Base-by-base conservation (phyloP, 768 basidiomycete genomes). In the Suillus fuscotomentosus region DNA sequence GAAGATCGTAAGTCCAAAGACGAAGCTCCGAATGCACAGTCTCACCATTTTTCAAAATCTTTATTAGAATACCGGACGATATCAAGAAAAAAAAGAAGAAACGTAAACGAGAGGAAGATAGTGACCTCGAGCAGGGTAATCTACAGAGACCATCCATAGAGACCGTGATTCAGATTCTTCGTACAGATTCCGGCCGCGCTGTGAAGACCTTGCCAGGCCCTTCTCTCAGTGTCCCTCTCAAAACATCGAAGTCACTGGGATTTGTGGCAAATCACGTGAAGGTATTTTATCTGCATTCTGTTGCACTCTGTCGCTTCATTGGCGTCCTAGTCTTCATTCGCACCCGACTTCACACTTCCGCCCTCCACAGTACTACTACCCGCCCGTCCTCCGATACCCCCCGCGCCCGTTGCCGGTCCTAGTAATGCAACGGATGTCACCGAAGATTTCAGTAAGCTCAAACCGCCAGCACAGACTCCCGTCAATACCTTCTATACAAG, bases 401-500 rank as follows among this genome's bases (percentile, higher is more conserved):
- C 82, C 61, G 80, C 86, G 47, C 89, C 91, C 36, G 80, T 84
- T 69, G 82, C 91, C n/a, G 90, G 89, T n/a, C 92, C 93, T n/a
- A 88, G 86, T 72, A 90, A 87, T 70, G 88, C 94, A 50, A 87
- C 82, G 36, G 89, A 95, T 62, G 95, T 98, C 36, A 84, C 70
- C 63, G 94, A 97, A 63, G 95, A 98, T 77, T 97, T 95, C 72
- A 94, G 90, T 72, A 91, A 91, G 75, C 78, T 83, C 31, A 97
- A 94, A 76, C 86, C 76, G 53, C 93, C 94, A 0, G 69, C 84
- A n/a, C 91, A 92, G 73, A 83, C 83, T 11, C 82, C 80, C 22
- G 84, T 90, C 36, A 84, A 79, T 38, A 94, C 94, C 1, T 99
- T 97, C 73, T 95, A 95, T 76, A 81, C 89, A 31, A 90, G 88